Base-by-base conservation (phyloP, 2,329 filamentous ascomycete genomes). In the Aspergillus ustus region DNA sequence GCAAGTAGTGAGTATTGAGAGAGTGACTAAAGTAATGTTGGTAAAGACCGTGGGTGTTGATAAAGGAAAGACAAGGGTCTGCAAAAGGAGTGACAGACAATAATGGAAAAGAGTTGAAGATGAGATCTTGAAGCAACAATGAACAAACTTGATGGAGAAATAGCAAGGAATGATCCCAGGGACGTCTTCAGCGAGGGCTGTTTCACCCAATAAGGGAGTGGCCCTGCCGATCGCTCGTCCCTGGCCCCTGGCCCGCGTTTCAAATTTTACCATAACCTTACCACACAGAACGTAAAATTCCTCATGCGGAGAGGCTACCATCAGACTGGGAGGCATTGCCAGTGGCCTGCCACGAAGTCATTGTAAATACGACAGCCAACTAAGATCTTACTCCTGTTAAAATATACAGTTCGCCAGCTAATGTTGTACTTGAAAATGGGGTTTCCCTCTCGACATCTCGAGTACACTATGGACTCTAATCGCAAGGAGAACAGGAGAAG, bases 81-180 rank as follows among this genome's bases (percentile, higher is more conserved):
- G 48, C 22, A 52, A 43, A 49, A 59, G 31, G 68, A 72, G 66
- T 52, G 70, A 70, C 66, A 63, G 61, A 49, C 52, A 59, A 25
- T 15, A 43, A 37, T 6, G 31, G n/a, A 60, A 64, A 62, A 66
- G 69, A 67, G 55, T 55, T 45, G 60, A 58, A 53, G 45, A 28
- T 53, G 53, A 55, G 59, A 53, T 51, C 59, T 55, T 49, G 48
- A 52, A 46, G 37, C 25, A 29, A 56, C 20, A 46, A 57, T 46
- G 34, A 50, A 20, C 22, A 34, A 37, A n/a, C 2, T 49, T 20
- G 52, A 54, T 57, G 52, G 51, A 45, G 49, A 53, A 53, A 40
- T 43, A 60, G 62, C 60, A 64, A 62, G 62, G 66, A 68, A 61
- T n/a, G n/a, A n/a, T 61, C 49, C 49, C 58, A 55, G 63, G 57